Percentiles rank a stretch among this genome's conserved stretches.
phyloP scores from a whole-genome alignment of 2,329 filamentous ascomycete species.

The Zasmidium angulare region DNA sequence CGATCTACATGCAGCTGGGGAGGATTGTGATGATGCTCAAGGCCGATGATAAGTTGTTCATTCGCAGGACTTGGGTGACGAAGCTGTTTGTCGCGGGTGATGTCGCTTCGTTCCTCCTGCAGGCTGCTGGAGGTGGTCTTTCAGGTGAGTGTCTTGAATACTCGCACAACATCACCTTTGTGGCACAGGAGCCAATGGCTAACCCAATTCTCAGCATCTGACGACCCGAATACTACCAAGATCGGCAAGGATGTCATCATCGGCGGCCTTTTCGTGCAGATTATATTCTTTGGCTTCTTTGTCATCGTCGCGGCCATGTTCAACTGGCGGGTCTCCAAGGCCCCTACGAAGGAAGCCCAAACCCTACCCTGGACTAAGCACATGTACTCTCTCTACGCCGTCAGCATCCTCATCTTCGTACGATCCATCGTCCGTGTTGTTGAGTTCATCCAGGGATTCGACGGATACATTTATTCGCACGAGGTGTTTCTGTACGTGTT shows the following conservation, averaged over 20 bases:
- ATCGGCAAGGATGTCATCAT: conserved; percentile 49
- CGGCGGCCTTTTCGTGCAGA: conserved; percentile 50
- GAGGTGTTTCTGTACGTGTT: conserved; percentile 26
- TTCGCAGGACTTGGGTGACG: conserved; percentile 46
- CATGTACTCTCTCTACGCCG: conserved; percentile 45
- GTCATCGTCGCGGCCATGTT: conserved; percentile 34
- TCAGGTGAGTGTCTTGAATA: background rate
- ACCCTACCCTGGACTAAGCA: conserved; percentile 37
- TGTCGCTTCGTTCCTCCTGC: conserved; percentile 48
- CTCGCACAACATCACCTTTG: background rate
- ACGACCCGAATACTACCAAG: conserved; percentile 16
- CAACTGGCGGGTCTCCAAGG: conserved; percentile 24
- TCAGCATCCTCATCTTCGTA: conserved; percentile 48
- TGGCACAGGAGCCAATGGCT: background rate
- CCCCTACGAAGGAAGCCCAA: background rate
- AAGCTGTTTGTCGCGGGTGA: conserved; percentile 51
- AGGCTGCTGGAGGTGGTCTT: conserved; percentile 24
- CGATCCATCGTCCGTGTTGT: conserved; percentile 50
- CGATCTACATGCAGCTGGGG: conserved; percentile 51
- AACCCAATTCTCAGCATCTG: background rate
- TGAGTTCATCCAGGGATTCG: conserved; percentile 48
- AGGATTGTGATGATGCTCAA: conserved; percentile 45
- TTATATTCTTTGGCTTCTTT: conserved; percentile 53
- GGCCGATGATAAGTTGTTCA: conserved; percentile 43
- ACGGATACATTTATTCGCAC: conserved; percentile 45